Base-by-base conservation (phyloP, 345 rosid species). In the Bruguiera parviflora region DNA sequence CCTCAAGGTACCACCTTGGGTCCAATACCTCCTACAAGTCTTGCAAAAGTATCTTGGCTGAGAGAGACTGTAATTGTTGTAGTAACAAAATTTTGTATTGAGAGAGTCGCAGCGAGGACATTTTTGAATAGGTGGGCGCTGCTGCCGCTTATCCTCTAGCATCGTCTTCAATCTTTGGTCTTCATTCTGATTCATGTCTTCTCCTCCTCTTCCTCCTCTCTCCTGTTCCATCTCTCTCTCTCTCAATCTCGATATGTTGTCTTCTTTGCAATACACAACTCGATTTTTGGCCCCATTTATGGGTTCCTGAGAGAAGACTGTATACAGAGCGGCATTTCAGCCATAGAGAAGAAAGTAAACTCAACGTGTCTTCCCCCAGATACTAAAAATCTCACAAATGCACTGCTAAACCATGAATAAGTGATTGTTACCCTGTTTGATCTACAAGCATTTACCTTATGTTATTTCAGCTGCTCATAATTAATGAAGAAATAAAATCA, bases 11-110 rank as follows among this genome's bases (percentile, higher is more conserved):
- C 93, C 93, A 1, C 93, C 90, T 8, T 82, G 87, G 28, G 93
- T 88, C 93, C 93, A 88, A 52, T 88, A 86, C 64, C 93, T 73
- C 75, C 86, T 73, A 67, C 93, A 88, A 4, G 81, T 64, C 85
- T 88, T 88, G 82, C 93, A 88, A 73, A 86, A 88, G 72, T 83
- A 84, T 16, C 93, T 82, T 53, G 93, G 93, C 84, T 88, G 93
- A 29, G 89, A 75, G 35, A 86, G 80, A 37, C 88, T 88, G 80
- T 86, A 86, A 60, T 88, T 88, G 82, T 86, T 88, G 83, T 84
- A 88, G 66, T 88, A 86, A 79, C 93, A 88, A 68, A 88, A 88
- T 73, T 88, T 88, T 22, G 93, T 86, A 70, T 88, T 81, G 22
- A 77, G 18, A 5, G 93, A 88, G 18, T 88, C 87, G 18, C 93